Evolutionary conservation across 169 alveolate genomes (phyloP), one percentile per base, ranked within the genome.

Genomic region (Eimeria sp.): DNA sequence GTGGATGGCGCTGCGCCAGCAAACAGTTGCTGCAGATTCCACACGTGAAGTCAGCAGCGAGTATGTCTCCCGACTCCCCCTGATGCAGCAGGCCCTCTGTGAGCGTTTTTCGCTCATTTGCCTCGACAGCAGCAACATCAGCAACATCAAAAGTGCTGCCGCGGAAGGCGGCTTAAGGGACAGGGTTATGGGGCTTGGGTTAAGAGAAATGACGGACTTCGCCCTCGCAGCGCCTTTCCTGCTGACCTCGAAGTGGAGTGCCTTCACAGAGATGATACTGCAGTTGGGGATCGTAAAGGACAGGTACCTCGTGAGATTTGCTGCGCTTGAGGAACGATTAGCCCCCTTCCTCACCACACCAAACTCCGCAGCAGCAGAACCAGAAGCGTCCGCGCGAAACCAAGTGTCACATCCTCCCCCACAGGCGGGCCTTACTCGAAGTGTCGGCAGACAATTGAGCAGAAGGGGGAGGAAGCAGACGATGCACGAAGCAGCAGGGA

Each of bases 221-320:
- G 93, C 93, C 51, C 82, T 87, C 11, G 82, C 93, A 40, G 82
- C 82, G 22, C 93, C 93, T 1, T 54, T 51, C 10, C 54, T 87
- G 11, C 61, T 87, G 83, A 43, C 82, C 5, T 61, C 78, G 6
- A 63, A 63, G 63, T 87, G 93, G 93, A 25, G 27, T 7, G 82
- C 82, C 63, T 87, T 87, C n/a, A 63, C 82, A 13, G 93, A 87
- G 82, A 87, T 87, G 93, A 65, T 87, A 40, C 83, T 87, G 34
- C 30, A 40, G 57, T 65, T 63, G 51, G 93, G 82, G 65, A 87
- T 87, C 45, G 2, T 43, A 40, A 61, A 40, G 18, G 82, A 87
- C 73, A 63, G 57, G 27, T 61, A 5, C 49, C 93, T 87, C 83
- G 14, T 13, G 47, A 7, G 65, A 3, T 63, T 61, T 63, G 58